Conservation (phyloP, 2,329 filamentous ascomycete genomes). For the Myriosclerotinia curreyana region DNA sequence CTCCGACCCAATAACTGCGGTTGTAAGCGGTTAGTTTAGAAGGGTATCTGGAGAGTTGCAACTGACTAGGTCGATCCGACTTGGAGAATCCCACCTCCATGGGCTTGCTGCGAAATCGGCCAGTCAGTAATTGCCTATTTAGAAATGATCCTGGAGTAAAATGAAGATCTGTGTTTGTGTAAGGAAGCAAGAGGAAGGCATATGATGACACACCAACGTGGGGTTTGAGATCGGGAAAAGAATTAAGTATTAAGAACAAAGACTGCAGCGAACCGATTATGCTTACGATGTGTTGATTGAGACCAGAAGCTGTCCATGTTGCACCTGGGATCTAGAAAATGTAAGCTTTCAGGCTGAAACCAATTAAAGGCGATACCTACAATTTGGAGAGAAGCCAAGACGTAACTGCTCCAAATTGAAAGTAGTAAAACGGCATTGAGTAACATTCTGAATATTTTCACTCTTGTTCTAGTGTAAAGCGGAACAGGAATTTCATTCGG, state of each 20-base stretch:
- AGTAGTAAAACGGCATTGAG: background rate
- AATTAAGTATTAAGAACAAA: too few relatives aligned
- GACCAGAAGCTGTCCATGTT: conserved; percentile 36
- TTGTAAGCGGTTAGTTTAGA: background rate
- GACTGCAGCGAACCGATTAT: too few relatives aligned
- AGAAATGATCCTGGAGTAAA: too few relatives aligned
- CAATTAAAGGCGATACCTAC: background rate
- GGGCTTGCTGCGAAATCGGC: conserved; percentile 49
- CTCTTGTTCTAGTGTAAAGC: background rate
- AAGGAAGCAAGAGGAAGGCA: too few relatives aligned
- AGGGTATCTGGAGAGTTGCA: background rate
- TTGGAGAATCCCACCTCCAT: conserved; percentile 62
- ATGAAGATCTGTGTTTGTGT: too few relatives aligned
- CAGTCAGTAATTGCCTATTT: too few relatives aligned
- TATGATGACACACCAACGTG: too few relatives aligned
- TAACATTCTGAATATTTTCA: background rate
- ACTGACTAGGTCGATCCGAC: conserved; percentile 48
- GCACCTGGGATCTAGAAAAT: conserved; percentile 33
- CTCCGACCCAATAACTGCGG: conserved; percentile 53
- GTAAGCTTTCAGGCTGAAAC: background rate
- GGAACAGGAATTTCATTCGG: background rate
- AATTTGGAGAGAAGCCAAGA: conserved; percentile 19
- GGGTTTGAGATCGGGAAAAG: too few relatives aligned
- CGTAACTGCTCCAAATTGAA: conserved; percentile 7
- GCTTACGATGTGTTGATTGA: conserved; percentile 49